Conservation (phyloP, 2,329 filamentous ascomycete genomes). For the Berkeleyomyces basicola region DNA sequence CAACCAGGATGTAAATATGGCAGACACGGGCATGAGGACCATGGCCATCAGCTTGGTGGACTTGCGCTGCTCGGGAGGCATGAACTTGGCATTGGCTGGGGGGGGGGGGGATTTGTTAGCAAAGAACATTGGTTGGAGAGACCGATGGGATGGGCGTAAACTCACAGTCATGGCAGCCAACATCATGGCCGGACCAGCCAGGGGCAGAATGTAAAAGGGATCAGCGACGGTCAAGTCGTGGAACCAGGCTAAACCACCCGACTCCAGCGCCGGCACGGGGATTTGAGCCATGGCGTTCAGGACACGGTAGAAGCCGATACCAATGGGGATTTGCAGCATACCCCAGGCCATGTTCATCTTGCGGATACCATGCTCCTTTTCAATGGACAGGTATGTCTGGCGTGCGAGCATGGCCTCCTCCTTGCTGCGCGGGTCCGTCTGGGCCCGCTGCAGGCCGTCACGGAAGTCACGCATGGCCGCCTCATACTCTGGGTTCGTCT, state of each 20-base stretch:
- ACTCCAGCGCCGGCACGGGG: constrained; percentile 64
- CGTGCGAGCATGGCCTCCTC: constrained; percentile 14
- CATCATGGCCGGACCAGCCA: constrained; percentile 39
- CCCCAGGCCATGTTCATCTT: constrained; percentile 23
- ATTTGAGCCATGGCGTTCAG: constrained; percentile 56
- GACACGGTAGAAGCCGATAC: constrained; percentile 66
- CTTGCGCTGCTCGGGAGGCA: constrained; percentile 20
- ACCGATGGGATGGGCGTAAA: background rate
- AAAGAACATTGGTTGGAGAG: background rate
- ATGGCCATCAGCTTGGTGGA: constrained; percentile 28
- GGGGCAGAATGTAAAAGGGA: constrained; percentile 60
- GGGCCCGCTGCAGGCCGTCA: constrained; percentile 28
- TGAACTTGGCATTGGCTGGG: constrained; percentile 24
- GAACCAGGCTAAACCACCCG: constrained; percentile 62
- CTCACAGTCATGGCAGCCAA: constrained; percentile 38
- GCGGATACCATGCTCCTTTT: constrained; percentile 22
- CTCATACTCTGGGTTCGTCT: constrained; percentile 34
- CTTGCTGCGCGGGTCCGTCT: constrained; percentile 22
- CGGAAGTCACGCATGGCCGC: constrained; percentile 24
- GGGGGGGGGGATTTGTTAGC: constrained; percentile 13
- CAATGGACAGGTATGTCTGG: constrained; percentile 19
- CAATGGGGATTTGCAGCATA: constrained; percentile 43
- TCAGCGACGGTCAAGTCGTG: constrained; percentile 59
- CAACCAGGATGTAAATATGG: constrained; percentile 30
- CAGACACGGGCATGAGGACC: constrained; percentile 27